Evolutionary conservation across 257 asterid genomes (phyloP).

Genomic region (Fraxinus pennsylvanica): DNA sequence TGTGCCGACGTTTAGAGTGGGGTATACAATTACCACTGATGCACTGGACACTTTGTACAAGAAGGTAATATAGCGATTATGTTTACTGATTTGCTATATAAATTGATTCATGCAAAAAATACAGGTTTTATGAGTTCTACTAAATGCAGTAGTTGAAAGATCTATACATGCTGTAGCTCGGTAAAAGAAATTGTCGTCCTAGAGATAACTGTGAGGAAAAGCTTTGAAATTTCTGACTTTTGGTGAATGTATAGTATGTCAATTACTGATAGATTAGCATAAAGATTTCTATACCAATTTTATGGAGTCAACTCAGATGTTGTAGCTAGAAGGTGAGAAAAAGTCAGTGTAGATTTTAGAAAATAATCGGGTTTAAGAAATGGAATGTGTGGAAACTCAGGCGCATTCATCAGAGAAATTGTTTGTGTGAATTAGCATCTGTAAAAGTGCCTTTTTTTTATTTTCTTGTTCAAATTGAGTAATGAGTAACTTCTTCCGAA

Average conservation of each 20-base stretch:
- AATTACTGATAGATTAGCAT: slow-evolving; percentile 13
- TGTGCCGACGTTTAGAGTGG: slow-evolving; percentile 94
- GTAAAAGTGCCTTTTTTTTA: not conserved
- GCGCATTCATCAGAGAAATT: slow-evolving; percentile 19
- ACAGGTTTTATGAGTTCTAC: slow-evolving; percentile 10
- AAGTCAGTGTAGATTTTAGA: not conserved
- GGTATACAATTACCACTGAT: slow-evolving; percentile 82
- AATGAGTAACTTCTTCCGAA: slow-evolving; percentile 9
- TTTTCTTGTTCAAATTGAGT: slow-evolving; percentile 8
- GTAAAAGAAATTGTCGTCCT: not conserved
- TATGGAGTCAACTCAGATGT: slow-evolving; percentile 8
- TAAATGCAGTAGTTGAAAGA: not conserved
- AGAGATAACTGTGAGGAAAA: slow-evolving; percentile 13
- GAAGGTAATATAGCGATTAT: slow-evolving; percentile 57
- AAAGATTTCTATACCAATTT: not conserved
- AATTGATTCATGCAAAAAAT: slow-evolving; percentile 1
- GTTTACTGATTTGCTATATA: slow-evolving; percentile 2
- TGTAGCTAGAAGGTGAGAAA: slow-evolving; percentile 13
- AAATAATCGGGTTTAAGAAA: not conserved
- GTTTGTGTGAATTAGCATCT: too few species aligned
- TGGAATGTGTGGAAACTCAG: not conserved
- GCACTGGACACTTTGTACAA: slow-evolving; percentile 92
- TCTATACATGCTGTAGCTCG: not conserved
- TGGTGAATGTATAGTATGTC: not conserved
- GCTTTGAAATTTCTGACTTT: slow-evolving; percentile 13